Base-by-base conservation (phyloP, 441 rosid genomes). In the Breynia disticha region DNA sequence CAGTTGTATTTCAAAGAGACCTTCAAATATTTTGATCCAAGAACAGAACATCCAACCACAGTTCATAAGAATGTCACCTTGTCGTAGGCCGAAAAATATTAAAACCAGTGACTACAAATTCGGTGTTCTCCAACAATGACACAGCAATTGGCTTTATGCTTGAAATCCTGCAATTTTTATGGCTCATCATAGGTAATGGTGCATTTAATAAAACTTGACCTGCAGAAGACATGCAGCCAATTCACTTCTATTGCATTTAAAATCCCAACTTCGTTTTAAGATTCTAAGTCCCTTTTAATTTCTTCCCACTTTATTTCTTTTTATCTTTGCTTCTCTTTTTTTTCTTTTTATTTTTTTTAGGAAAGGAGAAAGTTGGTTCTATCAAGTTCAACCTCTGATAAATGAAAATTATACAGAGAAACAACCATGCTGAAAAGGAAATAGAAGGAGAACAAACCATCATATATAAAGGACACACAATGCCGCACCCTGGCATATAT, bases 81-180 rank as follows among this genome's bases (percentile, higher is more conserved):
- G 87, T 67, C 35, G 79, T 68, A 51, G 86, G 80, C 64, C 47
- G 78, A 55, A 57, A 54, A 32, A 90, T 68, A 63, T 78, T 82
- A 68, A 79, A 71, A 59, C 97, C 95, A 67, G 78, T 80, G 47
- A 82, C 83, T 11, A 62, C 67, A 74, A 90, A 90, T 17, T 76
- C 71, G 65, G 77, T 72, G 54, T 61, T 76, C 66, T 77, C 68
- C 38, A 83, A 73, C 15, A 76, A 64, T 60, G 83, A 61, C 52
- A 83, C 70, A 21, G 90, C 95, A 46, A 90, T 70, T 7, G 97
- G 95, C 63, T 71, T 79, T 60, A 86, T 76, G 45, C 85, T 76
- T 42, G 62, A 39, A 45, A 90, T 82, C 68, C 66, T 67, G 69
- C 86, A 67, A 52, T 46, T 57, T 54, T 48, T 65, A 58, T 67